Conservation (phyloP, 2,329 filamentous ascomycete species). For the Scytalidium lignicola region DNA sequence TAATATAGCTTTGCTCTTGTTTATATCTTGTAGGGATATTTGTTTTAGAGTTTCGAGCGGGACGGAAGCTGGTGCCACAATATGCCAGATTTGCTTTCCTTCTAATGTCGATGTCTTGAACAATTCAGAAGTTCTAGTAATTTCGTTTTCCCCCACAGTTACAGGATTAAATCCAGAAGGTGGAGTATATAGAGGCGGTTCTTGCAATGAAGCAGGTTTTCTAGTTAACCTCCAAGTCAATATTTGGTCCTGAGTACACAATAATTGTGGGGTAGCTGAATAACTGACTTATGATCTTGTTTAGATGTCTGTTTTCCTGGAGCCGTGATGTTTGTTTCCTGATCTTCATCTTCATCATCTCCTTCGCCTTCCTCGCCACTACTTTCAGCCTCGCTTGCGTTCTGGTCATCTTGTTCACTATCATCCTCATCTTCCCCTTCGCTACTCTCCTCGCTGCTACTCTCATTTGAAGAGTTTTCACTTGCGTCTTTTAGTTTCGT, state of each 20-base stretch:
- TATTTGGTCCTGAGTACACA: conserved; percentile 4
- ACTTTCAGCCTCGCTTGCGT: conserved; percentile 14
- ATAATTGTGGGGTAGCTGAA: conserved; percentile 1
- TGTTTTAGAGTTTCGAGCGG: conserved; percentile 64
- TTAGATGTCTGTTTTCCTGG: conserved; percentile 1
- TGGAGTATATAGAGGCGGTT: conserved; percentile 7
- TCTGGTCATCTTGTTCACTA: conserved; percentile 19
- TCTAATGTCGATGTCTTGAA: conserved; percentile 55
- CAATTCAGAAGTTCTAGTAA: conserved; percentile 33
- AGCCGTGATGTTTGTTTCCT: conserved; percentile 15
- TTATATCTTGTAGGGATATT: conserved; percentile 55
- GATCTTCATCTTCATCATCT: conserved; percentile 25
- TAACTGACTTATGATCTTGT: conserved; percentile 5
- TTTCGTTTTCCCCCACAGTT: conserved; percentile 8
- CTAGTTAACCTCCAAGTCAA: conserved; percentile 1
- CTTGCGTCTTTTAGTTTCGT: conserved; percentile 12
- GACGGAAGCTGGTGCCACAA: conserved; percentile 65
- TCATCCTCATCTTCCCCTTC: not conserved
- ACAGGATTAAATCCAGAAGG: conserved; percentile 19
- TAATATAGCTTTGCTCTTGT: conserved; percentile 50
- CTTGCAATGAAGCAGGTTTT: conserved; percentile 10
- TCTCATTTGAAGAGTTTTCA: conserved; percentile 17
- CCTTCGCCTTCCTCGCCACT: conserved; percentile 33
- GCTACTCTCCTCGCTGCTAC: conserved; percentile 15
- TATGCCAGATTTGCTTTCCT: conserved; percentile 77